These are phyloP conservation scores for Puccinia sorghi DNA, from an alignment of 1,284 basidiomycete genomes.

Conservation along the genomic window DNA sequence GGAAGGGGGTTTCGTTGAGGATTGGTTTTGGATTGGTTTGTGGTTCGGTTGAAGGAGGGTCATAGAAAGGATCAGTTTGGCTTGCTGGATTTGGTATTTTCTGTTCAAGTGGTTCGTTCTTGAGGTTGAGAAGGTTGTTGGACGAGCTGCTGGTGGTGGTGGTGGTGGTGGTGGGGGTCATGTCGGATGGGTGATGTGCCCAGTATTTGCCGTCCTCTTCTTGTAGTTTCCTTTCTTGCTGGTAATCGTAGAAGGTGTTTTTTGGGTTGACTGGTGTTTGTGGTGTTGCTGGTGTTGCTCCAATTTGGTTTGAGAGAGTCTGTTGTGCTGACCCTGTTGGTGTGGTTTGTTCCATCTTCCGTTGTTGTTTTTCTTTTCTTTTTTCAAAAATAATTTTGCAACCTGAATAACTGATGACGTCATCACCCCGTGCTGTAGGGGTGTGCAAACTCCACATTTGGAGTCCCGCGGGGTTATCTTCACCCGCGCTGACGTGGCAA, in stretches of 20 bases:
- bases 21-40: conserved; percentile 3
- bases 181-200: conserved; percentile 37
- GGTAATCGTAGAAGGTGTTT: conserved; percentile 48
- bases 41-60: background rate
- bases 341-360: background rate
- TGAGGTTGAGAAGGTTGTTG: background rate
- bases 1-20: background rate
- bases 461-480: too few relatives aligned
- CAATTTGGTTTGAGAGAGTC: background rate
- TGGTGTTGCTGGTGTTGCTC: conserved; percentile 4
- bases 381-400: background rate
- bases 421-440: too few relatives aligned
- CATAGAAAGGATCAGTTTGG: conserved; percentile 24
- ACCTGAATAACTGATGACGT: background rate
- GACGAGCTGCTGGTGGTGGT: background rate
- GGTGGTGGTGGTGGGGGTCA: conserved; percentile 16
- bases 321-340: background rate
- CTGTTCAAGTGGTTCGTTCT: background rate
- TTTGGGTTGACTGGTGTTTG: conserved; percentile 31
- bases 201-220: conserved; percentile 44
- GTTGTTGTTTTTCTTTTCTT: background rate
- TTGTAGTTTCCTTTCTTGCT: conserved; percentile 43
- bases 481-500: too few relatives aligned
- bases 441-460: too few relatives aligned
- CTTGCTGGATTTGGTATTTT: background rate